These are phyloP conservation scores for Candida adriatica DNA, from an alignment of 805 yeast genomes.

Conservation along the genomic window DNA sequence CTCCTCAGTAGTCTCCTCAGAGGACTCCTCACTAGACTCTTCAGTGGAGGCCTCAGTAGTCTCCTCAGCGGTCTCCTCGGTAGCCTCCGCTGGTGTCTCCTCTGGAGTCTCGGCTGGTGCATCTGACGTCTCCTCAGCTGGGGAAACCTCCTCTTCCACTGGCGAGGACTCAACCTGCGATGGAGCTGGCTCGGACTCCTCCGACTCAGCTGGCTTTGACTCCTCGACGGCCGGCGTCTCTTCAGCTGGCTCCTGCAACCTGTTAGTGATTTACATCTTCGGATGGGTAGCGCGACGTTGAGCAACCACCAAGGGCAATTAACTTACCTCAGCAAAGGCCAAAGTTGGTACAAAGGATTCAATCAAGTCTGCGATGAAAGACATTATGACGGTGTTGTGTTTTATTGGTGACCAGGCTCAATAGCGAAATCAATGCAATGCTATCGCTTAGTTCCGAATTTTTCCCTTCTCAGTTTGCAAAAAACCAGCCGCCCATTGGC, in stretches of 20 bases:
- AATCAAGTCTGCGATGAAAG: conserved; percentile 34
- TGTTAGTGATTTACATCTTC: conserved; percentile 5
- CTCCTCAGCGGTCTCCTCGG: conserved; percentile 6
- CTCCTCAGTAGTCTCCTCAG: conserved; percentile 9
- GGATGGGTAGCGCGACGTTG: neutral
- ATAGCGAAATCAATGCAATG: neutral
- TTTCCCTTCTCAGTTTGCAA: conserved; percentile 6
- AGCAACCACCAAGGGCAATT: conserved; percentile 1
- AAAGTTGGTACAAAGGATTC: conserved; percentile 71
- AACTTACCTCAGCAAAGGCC: conserved; percentile 63
- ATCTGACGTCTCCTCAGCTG: no score
- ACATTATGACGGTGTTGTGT: conserved; percentile 5
- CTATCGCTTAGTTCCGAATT: conserved; percentile 5
- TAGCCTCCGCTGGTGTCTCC: conserved; percentile 5
- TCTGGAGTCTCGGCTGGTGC: conserved; percentile 1
- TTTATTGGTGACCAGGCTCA: neutral
- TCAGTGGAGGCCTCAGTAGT: conserved; percentile 9
- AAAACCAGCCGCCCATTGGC: conserved; percentile 11
- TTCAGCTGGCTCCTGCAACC: conserved; percentile 7
- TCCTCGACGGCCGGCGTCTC: conserved; percentile 6
- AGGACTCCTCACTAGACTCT: conserved; percentile 7
- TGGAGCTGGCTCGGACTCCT: no score
- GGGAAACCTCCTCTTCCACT: conserved; percentile 3
- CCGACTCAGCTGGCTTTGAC: no score
- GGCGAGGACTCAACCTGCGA: no score